phyloP scores from a whole-genome alignment of 352 stramenopile genomes.

The Phytophthora pluvialis region DNA sequence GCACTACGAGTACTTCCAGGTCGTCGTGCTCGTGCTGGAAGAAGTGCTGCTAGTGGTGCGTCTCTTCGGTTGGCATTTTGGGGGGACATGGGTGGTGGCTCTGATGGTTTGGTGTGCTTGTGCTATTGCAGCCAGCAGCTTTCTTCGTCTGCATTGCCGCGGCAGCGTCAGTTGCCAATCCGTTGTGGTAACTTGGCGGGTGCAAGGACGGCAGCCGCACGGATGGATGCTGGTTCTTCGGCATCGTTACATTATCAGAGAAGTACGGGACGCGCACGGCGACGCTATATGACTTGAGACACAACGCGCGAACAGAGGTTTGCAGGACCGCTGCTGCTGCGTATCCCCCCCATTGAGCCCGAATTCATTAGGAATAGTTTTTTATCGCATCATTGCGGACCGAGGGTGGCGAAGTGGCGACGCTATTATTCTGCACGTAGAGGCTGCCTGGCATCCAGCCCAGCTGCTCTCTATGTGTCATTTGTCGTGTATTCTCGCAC shows the following conservation, averaged over 20 bases:
- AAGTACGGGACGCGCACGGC: conserved; percentile 26
- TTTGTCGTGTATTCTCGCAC: conserved; percentile 35
- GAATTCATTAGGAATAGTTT: conserved; percentile 31
- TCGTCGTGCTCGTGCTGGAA: conserved; percentile 67
- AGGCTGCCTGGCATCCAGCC: conserved; percentile 7
- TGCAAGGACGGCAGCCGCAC: neutral
- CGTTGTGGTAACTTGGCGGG: conserved; percentile 51
- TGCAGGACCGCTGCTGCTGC: neutral
- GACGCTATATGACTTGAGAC: conserved; percentile 1
- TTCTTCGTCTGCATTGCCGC: conserved; percentile 77
- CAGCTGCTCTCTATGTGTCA: conserved; percentile 16
- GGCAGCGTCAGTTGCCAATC: conserved; percentile 61
- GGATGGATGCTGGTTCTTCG: neutral
- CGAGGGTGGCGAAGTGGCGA: conserved; percentile 8
- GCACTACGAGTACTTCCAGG: conserved; percentile 79
- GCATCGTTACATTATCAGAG: conserved; percentile 32
- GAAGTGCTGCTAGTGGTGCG: conserved; percentile 75
- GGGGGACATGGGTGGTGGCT: neutral
- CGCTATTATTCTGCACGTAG: conserved; percentile 24
- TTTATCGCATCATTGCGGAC: conserved; percentile 22
- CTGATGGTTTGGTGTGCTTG: neutral
- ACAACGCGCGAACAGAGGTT: neutral
- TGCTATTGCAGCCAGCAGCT: conserved; percentile 51
- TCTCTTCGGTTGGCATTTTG: no score
- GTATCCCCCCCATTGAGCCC: conserved; percentile 2